Conservation (phyloP, 352 stramenopile species). For the Globisporangium alternatum region DNA sequence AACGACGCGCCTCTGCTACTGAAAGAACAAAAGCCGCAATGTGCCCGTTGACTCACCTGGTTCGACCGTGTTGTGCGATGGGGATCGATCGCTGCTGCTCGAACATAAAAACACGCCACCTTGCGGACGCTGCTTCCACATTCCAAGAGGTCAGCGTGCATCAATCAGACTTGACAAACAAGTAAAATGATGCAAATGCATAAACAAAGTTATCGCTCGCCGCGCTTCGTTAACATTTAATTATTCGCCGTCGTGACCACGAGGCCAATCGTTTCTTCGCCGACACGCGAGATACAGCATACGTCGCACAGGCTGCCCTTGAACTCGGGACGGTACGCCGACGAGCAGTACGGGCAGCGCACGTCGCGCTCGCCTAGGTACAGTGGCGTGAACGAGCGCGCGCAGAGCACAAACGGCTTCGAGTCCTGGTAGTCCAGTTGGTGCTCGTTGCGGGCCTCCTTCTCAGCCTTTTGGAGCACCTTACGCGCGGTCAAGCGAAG, state of each 20-base stretch:
- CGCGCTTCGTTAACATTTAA: conserved; percentile 6
- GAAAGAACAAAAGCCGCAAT: background rate
- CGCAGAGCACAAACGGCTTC: conserved; percentile 96
- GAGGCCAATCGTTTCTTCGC: conserved; percentile 95
- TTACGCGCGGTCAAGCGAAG: conserved; percentile 95
- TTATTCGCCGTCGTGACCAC: conserved; percentile 69
- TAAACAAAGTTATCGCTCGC: conserved; percentile 1
- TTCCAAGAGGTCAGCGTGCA: background rate
- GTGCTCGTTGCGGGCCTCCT: conserved; percentile 98
- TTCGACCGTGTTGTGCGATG: background rate
- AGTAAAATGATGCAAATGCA: background rate
- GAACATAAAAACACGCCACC: background rate
- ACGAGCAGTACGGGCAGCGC: conserved; percentile 95
- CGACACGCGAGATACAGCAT: conserved; percentile 91
- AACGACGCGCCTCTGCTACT: background rate
- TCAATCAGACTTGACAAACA: background rate
- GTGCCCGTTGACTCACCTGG: background rate
- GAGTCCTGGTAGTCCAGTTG: conserved; percentile 97
- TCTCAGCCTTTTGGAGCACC: conserved; percentile 98
- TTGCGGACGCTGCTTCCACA: background rate
- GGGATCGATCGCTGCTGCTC: background rate
- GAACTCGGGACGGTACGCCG: conserved; percentile 86
- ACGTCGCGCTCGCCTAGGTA: conserved; percentile 89
- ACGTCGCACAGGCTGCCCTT: conserved; percentile 91
- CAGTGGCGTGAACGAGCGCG: conserved; percentile 93